Evolutionary conservation across 208 protist species (phyloP), one percentile per base, ranked within the genome.

Genomic region (Crithidia sp.): DNA sequence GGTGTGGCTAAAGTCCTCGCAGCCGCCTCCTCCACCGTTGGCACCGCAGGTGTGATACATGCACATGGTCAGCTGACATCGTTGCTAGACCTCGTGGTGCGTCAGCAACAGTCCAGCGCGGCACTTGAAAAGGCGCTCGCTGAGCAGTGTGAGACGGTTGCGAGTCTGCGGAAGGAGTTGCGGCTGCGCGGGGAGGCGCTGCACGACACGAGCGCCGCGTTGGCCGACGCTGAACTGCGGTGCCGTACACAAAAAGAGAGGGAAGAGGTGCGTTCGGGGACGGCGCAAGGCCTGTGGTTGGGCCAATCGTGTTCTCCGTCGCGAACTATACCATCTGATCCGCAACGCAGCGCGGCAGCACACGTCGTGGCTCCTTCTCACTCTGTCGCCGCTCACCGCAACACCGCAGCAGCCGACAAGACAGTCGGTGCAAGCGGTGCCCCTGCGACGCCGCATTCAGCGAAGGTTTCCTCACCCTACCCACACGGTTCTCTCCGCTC

Each of bases 111-210:
- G 50, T 45, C 65, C 5, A 54, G 49, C 2, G 59, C 73, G n/a
- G 74, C 74, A n/a, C 36, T 81, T 70, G 82, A 83, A 41, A 61
- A 60, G 7, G 82, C 74, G 4, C 55, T 83, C 66, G 17, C 74
- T 4, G 82, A 87, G 67, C 67, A 81, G 53, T 64, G 77, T 28
- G 78, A 76, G 17, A 79, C 75, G 7, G 77, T 79, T 12, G 82
- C 82, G 12, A 12, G 19, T 5, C 54, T 86, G 52, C 73, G 74
- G 4, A 53, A 50, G n/a, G 56, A 71, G 12, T 39, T 76, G 41
- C 76, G 76, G 8, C 62, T 56, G 47, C 62, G 62, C 6, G 36
- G 17, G 6, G 70, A 61, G 58, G 14, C 57, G 36, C 49, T 50
- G 39, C 52, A 19, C 12, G 37, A 4, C 16, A 40, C 3, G 60